phyloP scores from a whole-genome alignment of 2,329 filamentous ascomycete genomes.

The Aspergillus eucalypticola region DNA sequence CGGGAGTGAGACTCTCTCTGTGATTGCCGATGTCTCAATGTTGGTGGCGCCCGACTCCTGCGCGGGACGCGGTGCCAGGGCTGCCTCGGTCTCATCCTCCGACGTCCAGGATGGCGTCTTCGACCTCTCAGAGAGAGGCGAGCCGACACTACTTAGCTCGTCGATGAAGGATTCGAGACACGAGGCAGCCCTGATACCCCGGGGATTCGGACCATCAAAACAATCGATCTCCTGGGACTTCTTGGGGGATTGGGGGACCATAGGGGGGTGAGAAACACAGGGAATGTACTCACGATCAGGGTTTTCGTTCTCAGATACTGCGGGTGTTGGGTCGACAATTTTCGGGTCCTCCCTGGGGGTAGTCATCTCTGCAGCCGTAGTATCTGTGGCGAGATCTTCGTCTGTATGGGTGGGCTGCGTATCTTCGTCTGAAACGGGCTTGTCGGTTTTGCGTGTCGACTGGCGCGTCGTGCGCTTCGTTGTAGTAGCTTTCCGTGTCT shows the following conservation, averaged over 20 bases:
- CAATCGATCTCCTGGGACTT: neutral
- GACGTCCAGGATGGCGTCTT: slow-evolving; percentile 7
- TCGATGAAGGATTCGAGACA: neutral
- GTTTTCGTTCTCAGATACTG: slow-evolving; percentile 14
- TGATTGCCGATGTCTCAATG: neutral
- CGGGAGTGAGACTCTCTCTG: neutral
- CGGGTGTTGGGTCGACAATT: neutral
- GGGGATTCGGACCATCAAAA: neutral
- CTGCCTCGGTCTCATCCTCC: slow-evolving; percentile 4
- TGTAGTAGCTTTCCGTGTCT: slow-evolving; percentile 13
- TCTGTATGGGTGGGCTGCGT: slow-evolving; percentile 8
- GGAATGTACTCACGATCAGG: slow-evolving; percentile 17
- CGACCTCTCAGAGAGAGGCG: slow-evolving; percentile 14
- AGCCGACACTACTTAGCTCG: slow-evolving; percentile 14
- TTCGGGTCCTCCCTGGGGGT: neutral
- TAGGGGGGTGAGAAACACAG: neutral
- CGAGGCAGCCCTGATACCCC: neutral
- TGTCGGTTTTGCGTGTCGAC: slow-evolving; percentile 14
- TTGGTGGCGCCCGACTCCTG: slow-evolving; percentile 7
- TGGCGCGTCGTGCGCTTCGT: slow-evolving; percentile 18
- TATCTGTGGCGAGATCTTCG: neutral
- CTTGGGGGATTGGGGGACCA: neutral
- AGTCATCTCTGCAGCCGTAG: neutral
- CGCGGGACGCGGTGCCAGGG: slow-evolving; percentile 4
- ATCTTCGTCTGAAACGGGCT: slow-evolving; percentile 10